phyloP scores from a whole-genome alignment of 139 green algal genomes.

The Coccomyxa sp. region DNA sequence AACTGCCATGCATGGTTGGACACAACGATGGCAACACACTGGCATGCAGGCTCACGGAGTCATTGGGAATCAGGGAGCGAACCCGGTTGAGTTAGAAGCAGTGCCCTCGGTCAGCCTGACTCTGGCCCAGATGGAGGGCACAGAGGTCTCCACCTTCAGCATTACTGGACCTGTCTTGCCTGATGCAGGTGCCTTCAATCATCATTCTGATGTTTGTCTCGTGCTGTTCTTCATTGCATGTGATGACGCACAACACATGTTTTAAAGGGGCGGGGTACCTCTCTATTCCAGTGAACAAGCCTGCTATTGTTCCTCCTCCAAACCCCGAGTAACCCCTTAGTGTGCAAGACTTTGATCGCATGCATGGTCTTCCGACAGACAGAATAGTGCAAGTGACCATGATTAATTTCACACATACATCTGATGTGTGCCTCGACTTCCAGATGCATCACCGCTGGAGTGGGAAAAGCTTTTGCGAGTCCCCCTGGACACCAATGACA shows the following conservation, averaged over 20 bases:
- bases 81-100: constrained; percentile 7
- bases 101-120: constrained; percentile 10
- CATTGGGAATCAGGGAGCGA: constrained; percentile 5
- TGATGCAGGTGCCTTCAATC: not conserved
- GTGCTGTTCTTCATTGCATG: not conserved
- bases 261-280: too few species aligned
- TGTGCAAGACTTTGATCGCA: not conserved
- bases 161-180: not conserved
- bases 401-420: too few species aligned
- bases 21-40: too few species aligned
- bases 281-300: too few species aligned
- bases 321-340: not conserved
- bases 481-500: constrained; percentile 6
- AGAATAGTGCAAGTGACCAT: not conserved
- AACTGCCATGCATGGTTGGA: too few species aligned
- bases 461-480: constrained; percentile 12
- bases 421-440: not conserved
- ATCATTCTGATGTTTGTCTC: too few species aligned
- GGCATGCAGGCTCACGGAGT: constrained; percentile 11
- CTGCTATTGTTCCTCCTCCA: too few species aligned
- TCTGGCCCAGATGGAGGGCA: not conserved
- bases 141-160: not conserved
- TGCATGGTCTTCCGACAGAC: not conserved
- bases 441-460: constrained; percentile 11
- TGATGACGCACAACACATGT: not conserved